Conservation (phyloP, 2,329 filamentous ascomycete species). For the Xylariales sp. region DNA sequence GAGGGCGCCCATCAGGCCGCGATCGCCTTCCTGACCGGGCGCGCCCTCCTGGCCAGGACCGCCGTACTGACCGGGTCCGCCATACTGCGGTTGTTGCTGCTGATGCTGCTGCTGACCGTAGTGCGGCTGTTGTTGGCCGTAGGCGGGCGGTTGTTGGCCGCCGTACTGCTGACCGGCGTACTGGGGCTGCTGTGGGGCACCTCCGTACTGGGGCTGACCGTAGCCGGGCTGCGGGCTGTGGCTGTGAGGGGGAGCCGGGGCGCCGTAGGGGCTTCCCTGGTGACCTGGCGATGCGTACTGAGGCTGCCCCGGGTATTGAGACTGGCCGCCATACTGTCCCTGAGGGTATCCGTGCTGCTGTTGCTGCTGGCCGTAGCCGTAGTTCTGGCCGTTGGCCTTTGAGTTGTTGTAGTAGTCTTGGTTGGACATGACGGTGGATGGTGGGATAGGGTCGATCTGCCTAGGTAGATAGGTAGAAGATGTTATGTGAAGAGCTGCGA, state of each 20-base stretch:
- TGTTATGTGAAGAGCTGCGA: too few species aligned
- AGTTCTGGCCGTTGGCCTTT: constrained; percentile 4
- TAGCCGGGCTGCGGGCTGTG: constrained; percentile 3
- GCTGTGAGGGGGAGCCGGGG: not conserved
- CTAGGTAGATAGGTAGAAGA: too few species aligned
- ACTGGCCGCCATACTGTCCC: constrained; percentile 6
- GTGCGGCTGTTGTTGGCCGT: constrained; percentile 2
- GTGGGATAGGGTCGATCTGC: too few species aligned
- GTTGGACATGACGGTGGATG: constrained; percentile 5
- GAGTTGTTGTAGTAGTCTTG: constrained; percentile 8
- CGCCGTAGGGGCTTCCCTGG: constrained; percentile 3
- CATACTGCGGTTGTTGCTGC: not conserved
- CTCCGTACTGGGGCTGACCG: not conserved
- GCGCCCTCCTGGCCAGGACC: too few species aligned
- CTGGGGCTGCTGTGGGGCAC: not conserved
- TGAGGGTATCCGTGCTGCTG: constrained; percentile 2
- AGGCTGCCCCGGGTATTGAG: constrained; percentile 6
- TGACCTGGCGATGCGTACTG: constrained; percentile 6
- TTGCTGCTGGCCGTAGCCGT: constrained; percentile 7
- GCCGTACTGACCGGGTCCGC: constrained; percentile 1
- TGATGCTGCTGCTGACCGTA: not conserved
- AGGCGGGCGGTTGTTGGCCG: not conserved
- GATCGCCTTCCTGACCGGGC: constrained; percentile 1
- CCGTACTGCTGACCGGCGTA: not conserved
- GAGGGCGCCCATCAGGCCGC: constrained; percentile 4